Percentiles rank a stretch among this genome's conserved stretches.
phyloP scores from a whole-genome alignment of 1,139 yeast species.

The Kurtzmaniella quercitrusa region DNA sequence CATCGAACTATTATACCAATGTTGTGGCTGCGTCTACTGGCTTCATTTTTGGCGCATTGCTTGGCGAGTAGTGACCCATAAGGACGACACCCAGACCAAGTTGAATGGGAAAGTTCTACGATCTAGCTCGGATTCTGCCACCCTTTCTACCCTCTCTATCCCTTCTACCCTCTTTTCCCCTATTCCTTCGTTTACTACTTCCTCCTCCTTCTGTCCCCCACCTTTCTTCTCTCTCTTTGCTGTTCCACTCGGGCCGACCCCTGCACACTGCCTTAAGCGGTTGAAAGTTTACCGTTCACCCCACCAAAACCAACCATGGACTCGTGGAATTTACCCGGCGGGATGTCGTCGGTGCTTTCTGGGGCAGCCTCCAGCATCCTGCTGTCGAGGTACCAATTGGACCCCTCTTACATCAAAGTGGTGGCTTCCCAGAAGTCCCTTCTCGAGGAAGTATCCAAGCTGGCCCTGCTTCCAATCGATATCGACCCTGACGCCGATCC shows the following conservation, averaged over 20 bases:
- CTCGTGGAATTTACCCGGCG: conserved; percentile 5
- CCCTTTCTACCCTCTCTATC: too few relatives aligned
- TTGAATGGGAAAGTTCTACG: too few relatives aligned
- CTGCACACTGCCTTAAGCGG: neutral
- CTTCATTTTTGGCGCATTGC: too few relatives aligned
- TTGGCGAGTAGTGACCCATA: too few relatives aligned
- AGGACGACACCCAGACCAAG: too few relatives aligned
- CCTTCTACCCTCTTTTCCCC: too few relatives aligned
- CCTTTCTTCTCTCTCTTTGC: neutral
- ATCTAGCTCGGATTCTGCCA: too few relatives aligned
- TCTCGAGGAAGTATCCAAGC: neutral
- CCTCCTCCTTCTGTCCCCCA: neutral
- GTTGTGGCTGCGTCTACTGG: too few relatives aligned
- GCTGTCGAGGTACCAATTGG: conserved; percentile 1
- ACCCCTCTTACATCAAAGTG: conserved; percentile 6
- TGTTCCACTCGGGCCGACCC: neutral
- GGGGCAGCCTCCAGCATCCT: conserved; percentile 2
- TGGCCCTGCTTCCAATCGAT: neutral
- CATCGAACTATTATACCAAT: too few relatives aligned
- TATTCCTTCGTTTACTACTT: too few relatives aligned
- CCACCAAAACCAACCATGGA: conserved; percentile 3
- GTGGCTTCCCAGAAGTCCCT: conserved; percentile 4
- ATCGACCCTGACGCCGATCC: neutral
- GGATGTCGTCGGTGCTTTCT: conserved; percentile 3
- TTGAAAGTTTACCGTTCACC: neutral